Base-by-base conservation (phyloP, 257 asterid species). In the Cordia subcordata region DNA sequence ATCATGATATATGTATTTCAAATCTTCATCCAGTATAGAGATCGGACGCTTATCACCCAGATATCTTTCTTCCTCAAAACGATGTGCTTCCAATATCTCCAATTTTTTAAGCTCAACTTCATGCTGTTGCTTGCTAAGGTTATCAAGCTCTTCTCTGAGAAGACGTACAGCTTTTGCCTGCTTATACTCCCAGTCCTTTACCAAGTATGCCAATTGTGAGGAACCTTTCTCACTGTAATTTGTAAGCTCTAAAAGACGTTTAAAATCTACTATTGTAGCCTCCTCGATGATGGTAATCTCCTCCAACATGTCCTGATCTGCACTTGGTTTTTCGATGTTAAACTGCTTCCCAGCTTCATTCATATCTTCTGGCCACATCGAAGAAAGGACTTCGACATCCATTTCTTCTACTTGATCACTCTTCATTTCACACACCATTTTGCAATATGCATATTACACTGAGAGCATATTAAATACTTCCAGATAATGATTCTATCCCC, bases 301-400 rank as follows among this genome's bases (percentile, higher is more conserved):
- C 65, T 87, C 84, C 54, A 90, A 74, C 97, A 90, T 90, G 55
- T 87, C 98, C 65, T 77, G 88, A 75, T 90, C 94, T 5, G 73
- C 80, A 16, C 83, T 79, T 15, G 95, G 98, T 57, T 70, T 70
- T 63, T 90, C 98, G 0, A 90, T 77, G 16, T 87, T 87, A 85
- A 90, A 90, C 53, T 85, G 96, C 40, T 85, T 74, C 6, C 95
- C 91, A 1, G 82, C 95, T 60, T 83, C 95, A 19, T 85, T 90
- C 57, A 87, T 85, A 68, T 85, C 94, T 59, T 90, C 96, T 1
- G 96, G 98, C 98, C 98, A 90, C 98, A 90, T 90, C 4, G 96
- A 90, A 14, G 94, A 72, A n/a, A 90, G 87, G 71, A 85, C 67
- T 67, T 77, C 91, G 17, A 80, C 53, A 54, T 90, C 98, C 94